Evolutionary conservation across 345 rosid species (phyloP).

Genomic region (Citrus australasica): DNA sequence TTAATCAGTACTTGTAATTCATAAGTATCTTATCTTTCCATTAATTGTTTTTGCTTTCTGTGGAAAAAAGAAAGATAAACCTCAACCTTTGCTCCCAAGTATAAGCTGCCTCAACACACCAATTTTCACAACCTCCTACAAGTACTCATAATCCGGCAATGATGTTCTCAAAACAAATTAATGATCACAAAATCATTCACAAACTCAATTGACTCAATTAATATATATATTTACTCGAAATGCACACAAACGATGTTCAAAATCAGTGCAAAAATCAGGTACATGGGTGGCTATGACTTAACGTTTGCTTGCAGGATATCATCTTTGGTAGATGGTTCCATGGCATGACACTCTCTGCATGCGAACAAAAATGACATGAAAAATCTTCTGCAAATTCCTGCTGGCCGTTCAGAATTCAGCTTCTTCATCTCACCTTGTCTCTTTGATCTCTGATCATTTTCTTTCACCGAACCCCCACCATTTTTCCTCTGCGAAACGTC

Average conservation of each 20-base stretch:
- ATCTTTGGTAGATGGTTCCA: conserved; percentile 57
- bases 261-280: neutral
- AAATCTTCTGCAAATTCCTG: conserved; percentile 45
- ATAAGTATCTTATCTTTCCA: neutral
- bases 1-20: neutral
- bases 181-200: conserved; percentile 6
- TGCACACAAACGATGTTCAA: neutral
- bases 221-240: neutral
- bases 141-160: neutral
- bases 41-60: neutral
- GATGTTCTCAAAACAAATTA: conserved; percentile 8
- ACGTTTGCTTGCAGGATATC: conserved; percentile 5
- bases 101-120: neutral
- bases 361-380: conserved; percentile 49
- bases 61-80: neutral
- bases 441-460: conserved; percentile 19
- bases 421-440: conserved; percentile 16
- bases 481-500: conserved; percentile 39
- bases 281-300: neutral
- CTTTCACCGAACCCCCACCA: conserved; percentile 22
- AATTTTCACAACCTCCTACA: neutral
- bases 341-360: conserved; percentile 79
- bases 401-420: conserved; percentile 9
- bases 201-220: neutral
- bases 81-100: neutral